A percentile compares a stretch with the other conserved stretches of the same genome.
Conservation (phyloP, 148 eudicot species). For the Camellia granthamiana region DNA sequence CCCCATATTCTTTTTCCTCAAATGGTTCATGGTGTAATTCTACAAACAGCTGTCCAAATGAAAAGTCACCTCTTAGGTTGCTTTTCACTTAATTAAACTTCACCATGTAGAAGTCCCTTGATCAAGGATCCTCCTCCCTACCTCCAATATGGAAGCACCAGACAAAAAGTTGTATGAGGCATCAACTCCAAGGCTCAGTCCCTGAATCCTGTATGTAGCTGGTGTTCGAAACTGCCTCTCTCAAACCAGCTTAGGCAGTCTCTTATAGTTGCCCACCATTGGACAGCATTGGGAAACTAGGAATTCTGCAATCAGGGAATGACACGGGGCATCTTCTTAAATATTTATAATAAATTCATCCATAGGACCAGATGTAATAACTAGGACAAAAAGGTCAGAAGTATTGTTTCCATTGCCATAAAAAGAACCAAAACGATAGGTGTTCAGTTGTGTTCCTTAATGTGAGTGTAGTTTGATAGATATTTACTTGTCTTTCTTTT, state of each 20-base stretch:
- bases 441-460: neutral
- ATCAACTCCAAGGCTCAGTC: neutral
- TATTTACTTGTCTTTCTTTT: neutral
- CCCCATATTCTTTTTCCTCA: neutral
- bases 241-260: neutral
- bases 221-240: neutral
- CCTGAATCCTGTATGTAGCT: neutral
- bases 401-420: neutral
- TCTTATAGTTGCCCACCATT: neutral
- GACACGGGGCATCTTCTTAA: neutral
- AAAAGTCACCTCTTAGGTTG: too few relatives aligned
- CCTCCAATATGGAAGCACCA: neutral
- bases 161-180: neutral
- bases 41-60: neutral
- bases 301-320: neutral
- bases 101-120: neutral
- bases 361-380: too few relatives aligned
- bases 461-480: neutral
- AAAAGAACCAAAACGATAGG: neutral
- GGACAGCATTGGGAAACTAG: neutral
- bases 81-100: neutral
- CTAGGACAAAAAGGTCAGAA: neutral
- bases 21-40: neutral
- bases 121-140: neutral
- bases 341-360: neutral